Evolutionary conservation across 192 early-diverging fungal genomes (phyloP).

Genomic region (Backusella australiensis): DNA sequence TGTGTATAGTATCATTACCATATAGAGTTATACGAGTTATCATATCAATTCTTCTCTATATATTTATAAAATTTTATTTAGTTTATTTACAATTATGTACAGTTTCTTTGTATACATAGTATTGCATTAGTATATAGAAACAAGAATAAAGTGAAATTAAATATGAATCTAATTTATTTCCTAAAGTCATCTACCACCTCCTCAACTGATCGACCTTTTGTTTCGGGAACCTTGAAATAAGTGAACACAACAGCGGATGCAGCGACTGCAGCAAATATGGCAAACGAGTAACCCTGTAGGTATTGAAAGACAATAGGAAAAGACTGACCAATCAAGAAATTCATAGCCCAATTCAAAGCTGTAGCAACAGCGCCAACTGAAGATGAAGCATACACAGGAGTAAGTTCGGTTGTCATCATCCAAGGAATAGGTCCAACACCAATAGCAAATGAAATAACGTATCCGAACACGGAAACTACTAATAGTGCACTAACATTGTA

Average conservation of each 20-base stretch:
- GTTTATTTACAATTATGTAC: neutral
- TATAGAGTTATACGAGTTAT: neutral
- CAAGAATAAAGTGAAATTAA: neutral
- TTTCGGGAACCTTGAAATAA: constrained; percentile 46
- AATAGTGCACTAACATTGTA: constrained; percentile 51
- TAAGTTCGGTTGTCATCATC: constrained; percentile 73
- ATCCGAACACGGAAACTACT: constrained; percentile 70
- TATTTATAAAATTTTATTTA: neutral
- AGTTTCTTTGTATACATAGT: neutral
- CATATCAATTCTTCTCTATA: neutral
- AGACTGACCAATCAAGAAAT: constrained; percentile 42
- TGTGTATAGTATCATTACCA: too few species aligned
- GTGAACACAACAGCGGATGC: constrained; percentile 34
- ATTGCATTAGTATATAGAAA: neutral
- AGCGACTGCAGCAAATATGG: constrained; percentile 8
- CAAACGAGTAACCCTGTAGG: constrained; percentile 48
- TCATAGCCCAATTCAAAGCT: constrained; percentile 63
- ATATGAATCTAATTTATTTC: neutral
- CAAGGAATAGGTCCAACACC: constrained; percentile 82
- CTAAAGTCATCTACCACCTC: constrained; percentile 39
- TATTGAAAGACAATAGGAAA: constrained; percentile 36
- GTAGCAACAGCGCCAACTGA: constrained; percentile 70
- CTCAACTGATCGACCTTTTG: constrained; percentile 55
- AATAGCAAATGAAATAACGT: constrained; percentile 76
- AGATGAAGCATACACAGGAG: constrained; percentile 70